A percentile compares a stretch with the other conserved stretches of the same genome.
Conservation (phyloP, 257 asterid genomes). For the Nicotiana tomentosiformis region DNA sequence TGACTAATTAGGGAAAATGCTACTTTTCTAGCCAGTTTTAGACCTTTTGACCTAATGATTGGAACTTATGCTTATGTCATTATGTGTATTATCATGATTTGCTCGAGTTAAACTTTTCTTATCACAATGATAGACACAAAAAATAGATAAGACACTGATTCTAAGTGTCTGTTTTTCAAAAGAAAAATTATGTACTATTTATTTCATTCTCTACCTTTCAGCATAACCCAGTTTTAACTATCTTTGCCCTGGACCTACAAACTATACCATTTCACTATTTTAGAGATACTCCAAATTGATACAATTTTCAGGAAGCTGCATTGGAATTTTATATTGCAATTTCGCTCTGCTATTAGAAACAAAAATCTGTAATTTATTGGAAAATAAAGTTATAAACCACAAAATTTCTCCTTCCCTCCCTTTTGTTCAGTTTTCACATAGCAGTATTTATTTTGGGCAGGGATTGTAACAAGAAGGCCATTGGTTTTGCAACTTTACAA, state of each 20-base stretch:
- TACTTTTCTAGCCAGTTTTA: neutral
- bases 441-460: constrained; percentile 13
- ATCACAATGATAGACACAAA: neutral
- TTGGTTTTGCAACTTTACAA: constrained; percentile 36
- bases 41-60: neutral
- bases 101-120: neutral
- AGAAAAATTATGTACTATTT: neutral
- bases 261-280: constrained; percentile 1
- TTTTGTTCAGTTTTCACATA: neutral
- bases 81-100: neutral
- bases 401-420: neutral
- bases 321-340: neutral
- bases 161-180: neutral
- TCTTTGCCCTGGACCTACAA: neutral
- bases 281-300: neutral
- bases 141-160: neutral
- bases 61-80: neutral
- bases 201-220: neutral
- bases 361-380: neutral
- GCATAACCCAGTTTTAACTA: neutral
- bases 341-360: neutral
- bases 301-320: neutral
- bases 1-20: neutral
- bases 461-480: constrained; percentile 48
- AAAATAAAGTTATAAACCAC: neutral